phyloP scores from a whole-genome alignment of 306 rosid species.

The Cucurbita pepo region DNA sequence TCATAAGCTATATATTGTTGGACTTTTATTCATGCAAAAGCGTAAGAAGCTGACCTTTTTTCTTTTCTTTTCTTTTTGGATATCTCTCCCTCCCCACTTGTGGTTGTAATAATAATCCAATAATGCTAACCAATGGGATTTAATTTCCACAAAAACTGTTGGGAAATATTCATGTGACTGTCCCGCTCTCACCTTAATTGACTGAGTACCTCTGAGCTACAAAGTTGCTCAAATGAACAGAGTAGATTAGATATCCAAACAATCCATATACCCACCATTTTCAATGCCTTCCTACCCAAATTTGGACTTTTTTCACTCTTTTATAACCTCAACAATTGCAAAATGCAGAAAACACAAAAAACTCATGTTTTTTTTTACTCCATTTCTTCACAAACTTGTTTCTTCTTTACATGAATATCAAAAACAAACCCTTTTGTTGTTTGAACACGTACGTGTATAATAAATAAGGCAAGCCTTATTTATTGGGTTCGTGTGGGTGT shows the following conservation, averaged over 20 bases:
- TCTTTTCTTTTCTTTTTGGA: background rate
- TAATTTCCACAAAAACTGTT: conserved; percentile 9
- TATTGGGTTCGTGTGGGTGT: conserved; percentile 3
- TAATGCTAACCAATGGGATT: background rate
- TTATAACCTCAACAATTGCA: background rate
- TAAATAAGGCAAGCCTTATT: background rate
- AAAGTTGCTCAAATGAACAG: background rate
- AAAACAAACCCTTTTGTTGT: no score
- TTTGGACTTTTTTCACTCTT: background rate
- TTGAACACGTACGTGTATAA: background rate
- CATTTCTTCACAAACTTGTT: background rate
- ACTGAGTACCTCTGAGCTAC: background rate
- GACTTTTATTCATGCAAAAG: background rate
- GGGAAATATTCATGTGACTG: conserved; percentile 2
- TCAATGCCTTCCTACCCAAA: conserved; percentile 2
- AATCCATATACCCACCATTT: background rate
- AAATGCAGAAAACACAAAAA: background rate
- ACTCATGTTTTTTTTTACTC: background rate
- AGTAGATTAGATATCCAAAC: background rate
- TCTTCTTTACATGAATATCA: background rate
- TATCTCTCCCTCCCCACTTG: background rate
- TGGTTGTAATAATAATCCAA: background rate
- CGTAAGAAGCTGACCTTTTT: background rate
- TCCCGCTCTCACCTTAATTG: background rate
- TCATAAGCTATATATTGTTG: background rate